Percentiles rank a stretch among this genome's conserved stretches.
These are phyloP conservation scores for Botrytis deweyae DNA, from an alignment of 2,329 filamentous ascomycete species.

Conservation along the genomic window DNA sequence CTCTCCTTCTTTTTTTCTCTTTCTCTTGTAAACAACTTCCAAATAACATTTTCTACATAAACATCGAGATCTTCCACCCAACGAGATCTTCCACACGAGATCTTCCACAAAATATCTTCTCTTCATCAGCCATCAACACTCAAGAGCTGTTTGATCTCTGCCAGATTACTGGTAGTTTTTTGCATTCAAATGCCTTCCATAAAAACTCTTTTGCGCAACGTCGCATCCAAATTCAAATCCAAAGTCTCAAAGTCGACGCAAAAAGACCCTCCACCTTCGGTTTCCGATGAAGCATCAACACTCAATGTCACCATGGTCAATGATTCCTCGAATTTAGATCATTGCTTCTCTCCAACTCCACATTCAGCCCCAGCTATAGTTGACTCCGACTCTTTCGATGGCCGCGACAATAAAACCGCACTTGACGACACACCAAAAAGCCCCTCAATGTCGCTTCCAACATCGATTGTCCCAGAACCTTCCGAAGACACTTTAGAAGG, in stretches of 20 bases:
- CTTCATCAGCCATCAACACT: background rate
- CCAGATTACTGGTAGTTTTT: background rate
- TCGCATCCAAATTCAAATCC: background rate
- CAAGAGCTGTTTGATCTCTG: background rate
- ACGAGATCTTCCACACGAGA: background rate
- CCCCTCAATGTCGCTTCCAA: background rate
- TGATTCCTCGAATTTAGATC: background rate
- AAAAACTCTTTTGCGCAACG: fast-evolving
- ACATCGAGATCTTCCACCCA: background rate
- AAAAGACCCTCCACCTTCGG: background rate
- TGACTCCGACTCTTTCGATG: background rate
- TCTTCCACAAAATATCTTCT: background rate
- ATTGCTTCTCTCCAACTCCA: background rate
- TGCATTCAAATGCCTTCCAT: background rate
- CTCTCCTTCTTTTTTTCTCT: background rate
- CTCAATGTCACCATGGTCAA: background rate
- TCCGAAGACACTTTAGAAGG: background rate
- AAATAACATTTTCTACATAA: background rate
- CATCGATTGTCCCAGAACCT: background rate
- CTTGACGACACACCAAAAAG: background rate
- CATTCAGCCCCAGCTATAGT: background rate
- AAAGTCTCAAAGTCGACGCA: background rate
- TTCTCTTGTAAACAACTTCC: background rate
- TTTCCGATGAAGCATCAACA: background rate
- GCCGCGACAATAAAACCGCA: background rate